Conservation (phyloP, 768 basidiomycete species). For the Stropharia rugosoannulata region DNA sequence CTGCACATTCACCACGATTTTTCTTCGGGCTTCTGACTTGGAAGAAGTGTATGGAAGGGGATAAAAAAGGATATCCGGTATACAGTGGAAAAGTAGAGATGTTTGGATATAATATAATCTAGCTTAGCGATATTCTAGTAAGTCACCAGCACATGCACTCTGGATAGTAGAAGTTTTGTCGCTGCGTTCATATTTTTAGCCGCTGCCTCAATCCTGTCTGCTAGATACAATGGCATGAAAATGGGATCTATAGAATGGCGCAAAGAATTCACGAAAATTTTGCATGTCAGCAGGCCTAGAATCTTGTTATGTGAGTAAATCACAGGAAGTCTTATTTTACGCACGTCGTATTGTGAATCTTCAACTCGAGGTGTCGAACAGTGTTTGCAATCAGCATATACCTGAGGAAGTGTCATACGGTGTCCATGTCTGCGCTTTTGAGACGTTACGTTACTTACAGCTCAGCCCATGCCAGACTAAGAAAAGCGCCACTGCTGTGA, state of each 20-base stretch:
- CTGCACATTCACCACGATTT: too few relatives aligned
- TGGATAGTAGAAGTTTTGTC: too few relatives aligned
- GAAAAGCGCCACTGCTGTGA: too few relatives aligned
- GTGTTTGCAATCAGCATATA: constrained; percentile 37
- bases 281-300: constrained; percentile 21
- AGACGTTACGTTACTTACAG: constrained; percentile 17
- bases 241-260: constrained; percentile 31
- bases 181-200: too few relatives aligned
- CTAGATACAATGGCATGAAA: constrained; percentile 5
- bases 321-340: neutral
- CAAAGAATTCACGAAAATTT: constrained; percentile 33
- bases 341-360: constrained; percentile 30
- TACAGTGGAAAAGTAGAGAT: too few relatives aligned
- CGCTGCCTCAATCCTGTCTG: neutral
- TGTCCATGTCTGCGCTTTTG: neutral
- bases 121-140: too few relatives aligned
- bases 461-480: constrained; percentile 43
- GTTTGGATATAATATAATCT: too few relatives aligned
- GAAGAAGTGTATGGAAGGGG: too few relatives aligned
- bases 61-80: too few relatives aligned
- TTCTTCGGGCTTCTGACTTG: too few relatives aligned
- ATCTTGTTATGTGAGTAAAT: constrained; percentile 14
- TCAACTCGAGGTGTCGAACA: constrained; percentile 38
- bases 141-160: too few relatives aligned
- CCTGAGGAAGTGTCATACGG: neutral